A percentile compares a stretch with the other conserved stretches of the same genome.
These are phyloP conservation scores for Hypomyces rosellus DNA, from an alignment of 2,329 filamentous ascomycete genomes.

Conservation along the genomic window DNA sequence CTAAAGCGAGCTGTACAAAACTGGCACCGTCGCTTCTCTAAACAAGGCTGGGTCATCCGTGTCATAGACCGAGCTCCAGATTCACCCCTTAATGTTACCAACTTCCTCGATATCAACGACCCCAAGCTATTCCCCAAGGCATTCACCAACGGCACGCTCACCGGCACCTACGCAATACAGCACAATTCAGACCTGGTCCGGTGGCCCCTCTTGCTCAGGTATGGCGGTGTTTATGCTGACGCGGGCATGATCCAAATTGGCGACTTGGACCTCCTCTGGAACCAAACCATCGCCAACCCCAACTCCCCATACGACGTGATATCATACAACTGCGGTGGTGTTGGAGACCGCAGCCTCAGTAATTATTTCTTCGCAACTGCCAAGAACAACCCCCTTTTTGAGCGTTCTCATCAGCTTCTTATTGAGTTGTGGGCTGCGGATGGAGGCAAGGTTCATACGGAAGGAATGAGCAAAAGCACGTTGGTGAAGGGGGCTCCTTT, in stretches of 20 bases:
- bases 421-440: constrained; percentile 43
- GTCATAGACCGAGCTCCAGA: constrained; percentile 39
- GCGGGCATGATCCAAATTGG: constrained; percentile 52
- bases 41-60: constrained; percentile 46
- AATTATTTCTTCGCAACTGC: constrained; percentile 43
- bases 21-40: constrained; percentile 47
- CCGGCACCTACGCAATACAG: constrained; percentile 44
- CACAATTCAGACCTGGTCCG: constrained; percentile 54
- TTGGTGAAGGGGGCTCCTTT: constrained; percentile 40
- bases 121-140: constrained; percentile 39
- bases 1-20: constrained; percentile 45
- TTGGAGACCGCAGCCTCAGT: constrained; percentile 30
- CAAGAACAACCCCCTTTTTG: constrained; percentile 41
- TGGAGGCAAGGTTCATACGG: constrained; percentile 40
- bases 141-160: constrained; percentile 42
- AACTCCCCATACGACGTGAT: constrained; percentile 41
- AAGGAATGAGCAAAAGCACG: constrained; percentile 43
- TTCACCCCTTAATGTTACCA: constrained; percentile 42
- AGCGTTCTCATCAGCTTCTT: constrained; percentile 40
- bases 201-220: constrained; percentile 48
- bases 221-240: constrained; percentile 54
- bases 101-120: constrained; percentile 42
- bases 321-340: constrained; percentile 36
- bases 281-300: constrained; percentile 39
- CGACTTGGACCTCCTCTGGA: constrained; percentile 49